These are phyloP conservation scores for Glaciozyma antarctica DNA, from an alignment of 768 basidiomycete species.

Conservation along the genomic window DNA sequence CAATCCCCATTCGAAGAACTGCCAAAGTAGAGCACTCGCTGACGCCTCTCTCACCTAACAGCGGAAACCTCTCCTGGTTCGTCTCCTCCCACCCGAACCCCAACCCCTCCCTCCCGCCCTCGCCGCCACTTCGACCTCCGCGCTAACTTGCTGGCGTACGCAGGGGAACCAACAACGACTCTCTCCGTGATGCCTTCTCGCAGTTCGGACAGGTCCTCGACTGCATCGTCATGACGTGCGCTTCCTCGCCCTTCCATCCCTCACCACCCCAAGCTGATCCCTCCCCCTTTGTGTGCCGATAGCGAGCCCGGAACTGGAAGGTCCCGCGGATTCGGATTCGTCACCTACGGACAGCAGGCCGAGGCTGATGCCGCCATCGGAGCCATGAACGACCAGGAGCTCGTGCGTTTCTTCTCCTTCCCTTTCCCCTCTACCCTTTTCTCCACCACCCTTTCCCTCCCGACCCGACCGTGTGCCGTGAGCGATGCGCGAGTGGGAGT, in stretches of 20 bases:
- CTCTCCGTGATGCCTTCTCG: conserved; percentile 73
- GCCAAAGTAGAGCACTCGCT: neutral
- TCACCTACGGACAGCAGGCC: conserved; percentile 68
- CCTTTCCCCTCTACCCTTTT: too few species aligned
- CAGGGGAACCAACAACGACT: conserved; percentile 69
- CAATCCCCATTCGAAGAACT: neutral
- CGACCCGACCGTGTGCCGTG: neutral
- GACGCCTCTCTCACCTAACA: neutral
- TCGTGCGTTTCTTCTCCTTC: conserved; percentile 39
- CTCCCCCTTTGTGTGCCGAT: neutral
- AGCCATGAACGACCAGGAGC: conserved; percentile 68
- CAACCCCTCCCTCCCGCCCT: neutral
- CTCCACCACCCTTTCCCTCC: neutral
- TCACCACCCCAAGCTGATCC: neutral
- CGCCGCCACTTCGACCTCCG: neutral
- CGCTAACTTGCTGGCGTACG: neutral
- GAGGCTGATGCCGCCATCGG: conserved; percentile 88
- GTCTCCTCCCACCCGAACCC: neutral
- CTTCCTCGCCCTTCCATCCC: conserved; percentile 28
- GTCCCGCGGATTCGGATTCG: conserved; percentile 84
- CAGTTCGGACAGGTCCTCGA: conserved; percentile 58
- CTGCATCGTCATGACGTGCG: conserved; percentile 65
- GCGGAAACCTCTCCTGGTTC: conserved; percentile 30
- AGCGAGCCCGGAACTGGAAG: conserved; percentile 88
- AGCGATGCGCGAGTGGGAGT: too few species aligned